Conservation (phyloP, 2,329 filamentous ascomycete species). For the Fusarium sp. region DNA sequence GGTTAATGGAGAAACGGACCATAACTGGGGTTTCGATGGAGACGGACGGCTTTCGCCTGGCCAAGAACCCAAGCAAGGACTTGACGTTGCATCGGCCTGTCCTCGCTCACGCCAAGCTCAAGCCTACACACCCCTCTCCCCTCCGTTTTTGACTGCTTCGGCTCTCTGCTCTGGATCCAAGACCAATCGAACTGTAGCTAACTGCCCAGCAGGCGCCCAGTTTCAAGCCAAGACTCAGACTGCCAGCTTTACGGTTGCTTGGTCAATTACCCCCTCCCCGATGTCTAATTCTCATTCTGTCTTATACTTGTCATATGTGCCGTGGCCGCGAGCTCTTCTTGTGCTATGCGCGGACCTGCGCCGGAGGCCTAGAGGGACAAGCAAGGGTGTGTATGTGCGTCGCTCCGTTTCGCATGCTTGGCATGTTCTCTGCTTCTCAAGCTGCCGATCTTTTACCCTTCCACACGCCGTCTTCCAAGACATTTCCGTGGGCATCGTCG, state of each 20-base stretch:
- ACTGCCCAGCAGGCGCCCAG: constrained; percentile 11
- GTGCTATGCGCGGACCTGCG: neutral
- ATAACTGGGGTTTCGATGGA: constrained; percentile 25
- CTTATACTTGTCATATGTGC: neutral
- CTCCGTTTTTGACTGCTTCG: constrained; percentile 22
- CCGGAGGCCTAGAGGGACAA: neutral
- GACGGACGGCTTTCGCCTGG: constrained; percentile 41
- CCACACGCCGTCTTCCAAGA: constrained; percentile 32
- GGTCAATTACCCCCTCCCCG: constrained; percentile 8
- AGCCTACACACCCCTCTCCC: neutral
- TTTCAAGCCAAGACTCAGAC: constrained; percentile 22
- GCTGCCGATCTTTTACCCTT: constrained; percentile 38
- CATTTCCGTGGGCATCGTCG: constrained; percentile 35
- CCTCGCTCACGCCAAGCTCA: constrained; percentile 10
- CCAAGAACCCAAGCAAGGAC: constrained; percentile 19
- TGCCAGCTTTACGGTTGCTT: constrained; percentile 21
- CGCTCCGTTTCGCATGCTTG: constrained; percentile 27
- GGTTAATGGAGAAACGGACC: constrained; percentile 36
- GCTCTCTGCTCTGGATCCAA: neutral
- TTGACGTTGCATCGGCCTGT: constrained; percentile 44
- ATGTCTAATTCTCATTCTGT: neutral
- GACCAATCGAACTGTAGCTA: neutral
- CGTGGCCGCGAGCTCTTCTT: neutral
- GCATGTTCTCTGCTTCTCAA: constrained; percentile 11
- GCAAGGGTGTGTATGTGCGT: constrained; percentile 18